phyloP scores from a whole-genome alignment of 192 early-diverging fungal species.

The Entophlyctis luteolus region DNA sequence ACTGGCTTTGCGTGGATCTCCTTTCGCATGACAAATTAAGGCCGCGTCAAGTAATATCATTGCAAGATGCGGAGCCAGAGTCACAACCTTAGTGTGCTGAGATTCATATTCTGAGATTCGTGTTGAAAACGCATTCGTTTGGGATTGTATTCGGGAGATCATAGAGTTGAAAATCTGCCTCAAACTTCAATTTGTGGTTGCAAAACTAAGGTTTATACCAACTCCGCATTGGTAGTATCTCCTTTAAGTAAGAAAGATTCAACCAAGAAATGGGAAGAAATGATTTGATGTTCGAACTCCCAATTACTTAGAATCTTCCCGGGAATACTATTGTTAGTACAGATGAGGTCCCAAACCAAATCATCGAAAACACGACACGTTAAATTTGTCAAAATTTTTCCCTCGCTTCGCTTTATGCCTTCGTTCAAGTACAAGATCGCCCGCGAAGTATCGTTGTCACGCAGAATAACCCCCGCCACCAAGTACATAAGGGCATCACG shows the following conservation, averaged over 20 bases:
- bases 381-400: not conserved
- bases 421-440: not conserved
- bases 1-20: not conserved
- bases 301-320: not conserved
- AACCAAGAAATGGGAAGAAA: not conserved
- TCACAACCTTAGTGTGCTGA: not conserved
- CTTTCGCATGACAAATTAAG: not conserved
- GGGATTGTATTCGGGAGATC: not conserved
- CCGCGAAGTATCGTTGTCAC: not conserved
- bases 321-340: not conserved
- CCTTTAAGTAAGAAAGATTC: constrained; percentile 8
- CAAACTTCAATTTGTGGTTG: not conserved
- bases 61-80: not conserved
- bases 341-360: not conserved
- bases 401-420: not conserved
- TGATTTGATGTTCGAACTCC: not conserved
- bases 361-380: not conserved
- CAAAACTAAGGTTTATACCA: not conserved
- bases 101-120: not conserved
- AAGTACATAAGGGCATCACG: not conserved
- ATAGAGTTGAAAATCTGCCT: not conserved
- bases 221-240: not conserved
- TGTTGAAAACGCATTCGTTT: not conserved
- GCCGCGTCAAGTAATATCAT: constrained; percentile 12
- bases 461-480: not conserved